Conservation (phyloP, 257 asterid species). For the Solanum pennellii region DNA sequence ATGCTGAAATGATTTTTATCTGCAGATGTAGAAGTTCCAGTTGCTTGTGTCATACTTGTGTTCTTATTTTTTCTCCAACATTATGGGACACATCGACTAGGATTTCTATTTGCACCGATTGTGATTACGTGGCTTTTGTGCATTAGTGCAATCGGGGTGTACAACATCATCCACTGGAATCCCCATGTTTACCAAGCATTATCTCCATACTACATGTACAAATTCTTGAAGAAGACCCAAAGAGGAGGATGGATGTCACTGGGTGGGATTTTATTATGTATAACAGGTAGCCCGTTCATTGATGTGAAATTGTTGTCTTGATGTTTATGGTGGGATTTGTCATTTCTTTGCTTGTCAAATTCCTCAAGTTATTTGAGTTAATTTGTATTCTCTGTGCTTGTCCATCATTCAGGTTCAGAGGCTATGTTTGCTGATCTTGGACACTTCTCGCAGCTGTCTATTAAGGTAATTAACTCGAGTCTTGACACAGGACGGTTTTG, state of each 20-base stretch:
- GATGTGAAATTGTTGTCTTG: neutral
- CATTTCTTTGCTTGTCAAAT: neutral
- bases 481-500: neutral
- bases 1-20: neutral
- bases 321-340: neutral
- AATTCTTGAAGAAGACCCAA: conserved; percentile 81
- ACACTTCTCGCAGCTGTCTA: conserved; percentile 87
- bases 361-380: neutral
- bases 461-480: conserved; percentile 40
- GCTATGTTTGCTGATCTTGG: conserved; percentile 99
- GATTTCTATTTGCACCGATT: conserved; percentile 81
- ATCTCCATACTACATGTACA: conserved; percentile 94
- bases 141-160: conserved; percentile 83
- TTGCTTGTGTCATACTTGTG: conserved; percentile 74
- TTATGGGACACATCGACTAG: conserved; percentile 88
- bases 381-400: neutral
- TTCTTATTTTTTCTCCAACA: conserved; percentile 77
- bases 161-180: conserved; percentile 80
- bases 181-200: conserved; percentile 81
- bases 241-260: conserved; percentile 91
- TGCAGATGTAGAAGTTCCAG: conserved; percentile 86
- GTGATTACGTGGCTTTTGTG: conserved; percentile 91
- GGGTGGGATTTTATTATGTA: conserved; percentile 86
- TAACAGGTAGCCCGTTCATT: conserved; percentile 43
- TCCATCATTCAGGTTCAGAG: conserved; percentile 58